Evolutionary conservation across 2,329 filamentous ascomycete species (phyloP).

Genomic region (Botryosphaeria dothidea): DNA sequence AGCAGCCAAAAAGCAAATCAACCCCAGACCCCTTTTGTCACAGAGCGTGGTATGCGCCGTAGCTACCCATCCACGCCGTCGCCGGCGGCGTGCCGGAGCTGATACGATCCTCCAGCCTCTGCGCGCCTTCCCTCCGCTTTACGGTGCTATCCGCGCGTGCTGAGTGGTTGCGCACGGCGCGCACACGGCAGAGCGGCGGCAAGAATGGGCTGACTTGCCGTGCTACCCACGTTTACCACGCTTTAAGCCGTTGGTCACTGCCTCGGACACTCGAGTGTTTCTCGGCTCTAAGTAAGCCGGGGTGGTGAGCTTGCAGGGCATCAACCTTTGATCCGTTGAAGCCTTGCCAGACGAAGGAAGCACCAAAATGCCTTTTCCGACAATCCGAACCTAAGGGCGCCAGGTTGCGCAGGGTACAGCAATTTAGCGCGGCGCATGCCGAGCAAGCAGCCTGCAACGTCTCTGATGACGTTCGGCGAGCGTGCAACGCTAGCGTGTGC

Average conservation of each 20-base stretch:
- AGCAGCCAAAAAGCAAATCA: conserved; percentile 15
- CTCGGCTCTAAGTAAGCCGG: not conserved
- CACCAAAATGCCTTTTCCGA: conserved; percentile 8
- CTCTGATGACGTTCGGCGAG: not conserved
- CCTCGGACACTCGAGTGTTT: conserved; percentile 11
- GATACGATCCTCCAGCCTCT: conserved; percentile 3
- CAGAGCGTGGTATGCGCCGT: conserved; percentile 11
- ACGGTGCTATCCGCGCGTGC: conserved; percentile 10
- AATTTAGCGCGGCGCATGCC: conserved; percentile 1
- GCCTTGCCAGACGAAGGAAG: not conserved
- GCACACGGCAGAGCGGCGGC: conserved; percentile 3
- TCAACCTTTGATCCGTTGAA: not conserved
- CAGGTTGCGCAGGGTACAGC: not conserved
- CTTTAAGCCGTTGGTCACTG: not conserved
- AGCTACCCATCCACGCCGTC: conserved; percentile 10
- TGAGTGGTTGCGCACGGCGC: conserved; percentile 3
- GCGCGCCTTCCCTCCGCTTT: not conserved
- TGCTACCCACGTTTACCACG: conserved; percentile 5
- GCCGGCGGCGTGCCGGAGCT: conserved; percentile 1
- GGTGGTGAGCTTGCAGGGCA: conserved; percentile 7
- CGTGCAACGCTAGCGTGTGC: not conserved
- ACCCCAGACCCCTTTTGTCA: conserved; percentile 12
- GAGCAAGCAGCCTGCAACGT: not conserved
- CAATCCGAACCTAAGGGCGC: conserved; percentile 3
- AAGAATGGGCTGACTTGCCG: conserved; percentile 3